These are phyloP conservation scores for Centaurea solstitialis DNA, from an alignment of 129 eudicot species.

Conservation along the genomic window DNA sequence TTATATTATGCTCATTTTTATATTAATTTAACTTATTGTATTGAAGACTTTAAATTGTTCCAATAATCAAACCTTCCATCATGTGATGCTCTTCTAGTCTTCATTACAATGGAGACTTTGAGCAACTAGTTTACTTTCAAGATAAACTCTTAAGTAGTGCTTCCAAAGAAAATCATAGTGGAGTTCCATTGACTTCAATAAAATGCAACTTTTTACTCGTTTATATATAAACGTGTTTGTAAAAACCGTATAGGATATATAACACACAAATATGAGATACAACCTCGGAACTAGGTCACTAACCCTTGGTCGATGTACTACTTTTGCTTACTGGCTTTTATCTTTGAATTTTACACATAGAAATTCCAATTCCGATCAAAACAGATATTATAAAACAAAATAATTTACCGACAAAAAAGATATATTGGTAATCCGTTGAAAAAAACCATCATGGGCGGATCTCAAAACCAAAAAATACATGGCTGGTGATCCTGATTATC, in stretches of 20 bases:
- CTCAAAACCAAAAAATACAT: too few relatives aligned
- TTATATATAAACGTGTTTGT: background rate
- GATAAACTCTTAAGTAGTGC: constrained; percentile 19
- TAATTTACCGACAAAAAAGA: too few relatives aligned
- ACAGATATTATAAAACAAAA: too few relatives aligned
- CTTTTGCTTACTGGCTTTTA: background rate
- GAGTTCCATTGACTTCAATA: constrained; percentile 4
- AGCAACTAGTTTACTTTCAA: constrained; percentile 13
- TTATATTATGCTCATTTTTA: too few relatives aligned
- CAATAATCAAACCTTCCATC: constrained; percentile 28
- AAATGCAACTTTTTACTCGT: background rate
- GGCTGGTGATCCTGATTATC: too few relatives aligned
- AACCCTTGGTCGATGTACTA: background rate
- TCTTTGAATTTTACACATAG: background rate
- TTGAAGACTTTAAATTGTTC: background rate
- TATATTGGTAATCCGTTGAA: too few relatives aligned
- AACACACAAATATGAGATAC: background rate
- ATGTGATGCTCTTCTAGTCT: constrained; percentile 24
- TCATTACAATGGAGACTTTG: constrained; percentile 25
- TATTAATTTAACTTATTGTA: background rate
- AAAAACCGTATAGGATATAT: background rate
- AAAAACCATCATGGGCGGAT: too few relatives aligned
- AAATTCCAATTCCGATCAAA: background rate
- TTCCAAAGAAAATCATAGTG: constrained; percentile 24
- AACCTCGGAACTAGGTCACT: background rate